Percentiles rank a stretch among this genome's conserved stretches.
Conservation (phyloP, 345 rosid genomes). For the Cardamine resedifolia region DNA sequence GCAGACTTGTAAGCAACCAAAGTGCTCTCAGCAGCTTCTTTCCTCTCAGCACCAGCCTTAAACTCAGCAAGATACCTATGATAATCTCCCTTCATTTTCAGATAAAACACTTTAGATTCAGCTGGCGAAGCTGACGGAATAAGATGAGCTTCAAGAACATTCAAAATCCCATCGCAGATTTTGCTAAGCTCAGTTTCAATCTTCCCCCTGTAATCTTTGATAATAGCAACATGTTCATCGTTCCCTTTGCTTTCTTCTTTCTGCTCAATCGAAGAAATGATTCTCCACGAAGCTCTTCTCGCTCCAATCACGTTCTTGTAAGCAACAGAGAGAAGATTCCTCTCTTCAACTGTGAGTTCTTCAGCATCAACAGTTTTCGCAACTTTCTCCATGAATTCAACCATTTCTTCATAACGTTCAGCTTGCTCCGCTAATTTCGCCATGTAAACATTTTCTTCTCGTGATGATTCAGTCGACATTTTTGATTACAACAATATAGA, state of each 20-base stretch:
- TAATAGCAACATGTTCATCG: constrained; percentile 73
- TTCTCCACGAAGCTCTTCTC: constrained; percentile 98
- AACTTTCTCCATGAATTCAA: constrained; percentile 96
- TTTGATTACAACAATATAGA: constrained; percentile 36
- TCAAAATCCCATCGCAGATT: constrained; percentile 89
- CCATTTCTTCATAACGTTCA: constrained; percentile 98
- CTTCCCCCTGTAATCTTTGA: constrained; percentile 87
- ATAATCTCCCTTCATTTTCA: constrained; percentile 97
- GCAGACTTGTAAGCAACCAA: constrained; percentile 97
- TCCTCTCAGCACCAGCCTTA: constrained; percentile 90
- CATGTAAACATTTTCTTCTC: constrained; percentile 89
- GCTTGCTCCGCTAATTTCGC: constrained; percentile 99
- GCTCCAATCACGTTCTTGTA: constrained; percentile 98
- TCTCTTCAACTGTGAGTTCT: constrained; percentile 91
- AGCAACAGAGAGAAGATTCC: constrained; percentile 95
- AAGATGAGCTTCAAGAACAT: constrained; percentile 83
- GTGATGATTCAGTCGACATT: constrained; percentile 69
- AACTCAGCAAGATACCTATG: constrained; percentile 98
- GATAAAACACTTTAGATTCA: constrained; percentile 94
- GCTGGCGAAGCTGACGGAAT: constrained; percentile 84
- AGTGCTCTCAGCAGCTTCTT: constrained; percentile 98
- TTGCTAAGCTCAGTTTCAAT: constrained; percentile 91
- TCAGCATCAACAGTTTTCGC: constrained; percentile 79
- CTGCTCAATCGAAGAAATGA: constrained; percentile 98
- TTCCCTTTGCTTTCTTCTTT: constrained; percentile 98